Evolutionary conservation across 192 early-diverging fungal species (phyloP), one percentile per base, ranked within the genome.

Genomic region (Linnemannia hyalina): DNA sequence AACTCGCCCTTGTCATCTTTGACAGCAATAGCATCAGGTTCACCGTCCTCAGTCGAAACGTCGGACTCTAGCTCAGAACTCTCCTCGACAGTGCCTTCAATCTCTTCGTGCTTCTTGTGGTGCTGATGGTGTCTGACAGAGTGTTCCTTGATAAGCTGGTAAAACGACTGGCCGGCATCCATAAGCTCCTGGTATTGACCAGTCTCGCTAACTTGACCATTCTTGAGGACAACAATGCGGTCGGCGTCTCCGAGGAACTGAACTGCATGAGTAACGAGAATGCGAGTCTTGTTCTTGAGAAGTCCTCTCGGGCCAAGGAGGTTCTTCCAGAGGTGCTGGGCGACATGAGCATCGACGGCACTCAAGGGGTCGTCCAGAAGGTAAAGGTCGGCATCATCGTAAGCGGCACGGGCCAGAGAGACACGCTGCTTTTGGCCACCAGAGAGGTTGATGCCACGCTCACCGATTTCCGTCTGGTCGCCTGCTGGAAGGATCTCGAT

Each of bases 381-480:
- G 40, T 82, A 82, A 32, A 82, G 26, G 87, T 98, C 97, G 13
- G 96, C 95, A 22, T 93, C 89, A 15, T 95, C 90, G 83, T 99
- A 99, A 35, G 97, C 97, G 0, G 98, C 97, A 68, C 80, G 93
- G 89, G 90, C 91, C 41, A 91, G 81, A 20, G 89, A 89, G 22
- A 90, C 86, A 72, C 92, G 93, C 32, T 93, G 93, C 76, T 96
- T 97, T 73, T 99, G 97, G 15, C 97, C 97, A 75, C 97, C 97
- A 23, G 95, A 96, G 29, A 99, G 88, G 65, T 95, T 97, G 78
- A 97, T 94, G 54, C 97, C 97, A 75, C 93, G 92, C 85, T 97
- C 96, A 46, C 97, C 96, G 84, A 97, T 96, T 77, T 99, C 97
- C 8, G 96, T 97, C 88, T 92, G 79, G 85, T 99, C 97, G 18